phyloP scores from a whole-genome alignment of 1,284 basidiomycete genomes.

The Irpex sp. region DNA sequence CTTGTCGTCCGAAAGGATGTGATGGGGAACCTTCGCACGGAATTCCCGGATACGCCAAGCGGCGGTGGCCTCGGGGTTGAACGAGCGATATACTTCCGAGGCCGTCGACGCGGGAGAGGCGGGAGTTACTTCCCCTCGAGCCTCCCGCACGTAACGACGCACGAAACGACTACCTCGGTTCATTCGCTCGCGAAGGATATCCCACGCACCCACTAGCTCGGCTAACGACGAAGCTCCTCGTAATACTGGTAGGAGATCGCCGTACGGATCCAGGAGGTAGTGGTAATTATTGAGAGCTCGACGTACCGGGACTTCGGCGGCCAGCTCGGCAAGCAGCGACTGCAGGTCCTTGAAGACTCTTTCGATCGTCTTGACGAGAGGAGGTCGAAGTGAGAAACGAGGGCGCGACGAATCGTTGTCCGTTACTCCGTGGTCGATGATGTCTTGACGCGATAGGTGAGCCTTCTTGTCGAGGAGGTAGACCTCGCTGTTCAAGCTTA shows the following conservation, averaged over 20 bases:
- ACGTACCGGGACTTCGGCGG: neutral
- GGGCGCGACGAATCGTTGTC: neutral
- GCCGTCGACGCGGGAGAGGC: neutral
- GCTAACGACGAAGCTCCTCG: neutral
- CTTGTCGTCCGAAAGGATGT: neutral
- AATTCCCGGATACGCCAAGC: neutral
- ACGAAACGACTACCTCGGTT: neutral
- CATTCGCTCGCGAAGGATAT: neutral
- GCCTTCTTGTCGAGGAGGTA: no score
- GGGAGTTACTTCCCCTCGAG: neutral
- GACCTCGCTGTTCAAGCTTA: no score
- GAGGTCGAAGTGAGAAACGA: no score
- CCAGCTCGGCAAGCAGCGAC: neutral
- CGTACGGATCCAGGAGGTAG: neutral
- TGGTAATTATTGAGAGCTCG: neutral
- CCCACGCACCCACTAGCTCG: neutral
- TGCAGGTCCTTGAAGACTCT: neutral
- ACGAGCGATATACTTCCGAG: neutral
- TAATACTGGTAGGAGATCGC: neutral
- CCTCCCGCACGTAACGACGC: neutral
- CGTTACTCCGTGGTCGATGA: no score
- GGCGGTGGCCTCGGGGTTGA: neutral
- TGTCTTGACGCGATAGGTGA: no score
- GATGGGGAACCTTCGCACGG: neutral
- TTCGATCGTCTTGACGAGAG: neutral